These are phyloP conservation scores for Salvia rosmarinus DNA, from an alignment of 257 asterid genomes.

Conservation along the genomic window DNA sequence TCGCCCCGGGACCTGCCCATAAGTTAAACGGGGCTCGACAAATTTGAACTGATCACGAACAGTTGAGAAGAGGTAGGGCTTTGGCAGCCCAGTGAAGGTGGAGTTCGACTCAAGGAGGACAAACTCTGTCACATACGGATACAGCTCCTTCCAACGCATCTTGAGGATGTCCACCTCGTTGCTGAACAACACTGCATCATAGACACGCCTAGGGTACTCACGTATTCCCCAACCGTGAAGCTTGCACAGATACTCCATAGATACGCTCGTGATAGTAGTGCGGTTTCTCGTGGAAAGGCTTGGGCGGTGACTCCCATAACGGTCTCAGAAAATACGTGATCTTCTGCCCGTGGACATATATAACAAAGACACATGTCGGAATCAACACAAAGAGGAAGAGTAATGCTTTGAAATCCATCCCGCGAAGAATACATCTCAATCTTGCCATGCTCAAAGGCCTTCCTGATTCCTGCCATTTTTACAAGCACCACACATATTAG, in stretches of 20 bases:
- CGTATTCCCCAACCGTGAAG: slow-evolving; percentile 90
- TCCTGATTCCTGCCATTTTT: slow-evolving; percentile 52
- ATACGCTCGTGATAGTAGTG: slow-evolving; percentile 77
- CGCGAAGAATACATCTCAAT: slow-evolving; percentile 64
- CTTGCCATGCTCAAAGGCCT: slow-evolving; percentile 53
- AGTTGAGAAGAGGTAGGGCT: slow-evolving; percentile 64
- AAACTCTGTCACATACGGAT: slow-evolving; percentile 75
- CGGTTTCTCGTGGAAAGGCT: slow-evolving; percentile 69
- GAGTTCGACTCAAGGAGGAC: slow-evolving; percentile 87
- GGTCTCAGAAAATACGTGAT: slow-evolving; percentile 84
- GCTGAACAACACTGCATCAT: slow-evolving; percentile 84
- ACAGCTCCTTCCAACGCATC: slow-evolving; percentile 81
- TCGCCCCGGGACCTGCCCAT: slow-evolving; percentile 73
- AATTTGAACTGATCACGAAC: slow-evolving; percentile 59
- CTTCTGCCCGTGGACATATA: slow-evolving; percentile 79
- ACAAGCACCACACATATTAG: slow-evolving; percentile 20
- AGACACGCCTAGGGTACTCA: slow-evolving; percentile 77
- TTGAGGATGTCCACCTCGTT: slow-evolving; percentile 79
- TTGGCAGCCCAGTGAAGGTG: slow-evolving; percentile 78
- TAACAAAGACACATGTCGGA: slow-evolving; percentile 53
- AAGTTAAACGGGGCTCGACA: slow-evolving; percentile 71
- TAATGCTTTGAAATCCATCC: slow-evolving; percentile 64
- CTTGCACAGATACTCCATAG: slow-evolving; percentile 78
- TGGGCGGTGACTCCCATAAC: slow-evolving; percentile 84
- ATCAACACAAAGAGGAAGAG: slow-evolving; percentile 57